Conservation (phyloP, 164 flowering plant genomes). For the Echeveria elegans region DNA sequence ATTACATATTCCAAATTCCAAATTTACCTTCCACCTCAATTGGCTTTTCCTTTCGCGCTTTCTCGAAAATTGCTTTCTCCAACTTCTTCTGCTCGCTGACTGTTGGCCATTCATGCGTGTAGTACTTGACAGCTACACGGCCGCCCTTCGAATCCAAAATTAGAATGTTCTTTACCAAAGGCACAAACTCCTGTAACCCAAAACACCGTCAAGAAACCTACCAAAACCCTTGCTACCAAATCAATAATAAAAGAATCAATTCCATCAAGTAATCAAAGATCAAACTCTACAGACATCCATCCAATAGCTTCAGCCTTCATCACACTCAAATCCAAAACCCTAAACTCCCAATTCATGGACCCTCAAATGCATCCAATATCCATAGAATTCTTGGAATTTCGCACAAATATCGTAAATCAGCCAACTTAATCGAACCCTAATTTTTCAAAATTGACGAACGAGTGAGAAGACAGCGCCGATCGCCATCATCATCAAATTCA, state of each 20-base stretch:
- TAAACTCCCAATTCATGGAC: background rate
- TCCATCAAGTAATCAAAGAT: background rate
- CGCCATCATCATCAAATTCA: background rate
- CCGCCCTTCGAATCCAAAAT: conserved; percentile 59
- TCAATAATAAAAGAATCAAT: background rate
- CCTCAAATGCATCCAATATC: background rate
- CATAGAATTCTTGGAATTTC: background rate
- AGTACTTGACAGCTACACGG: conserved; percentile 57
- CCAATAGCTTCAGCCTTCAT: background rate
- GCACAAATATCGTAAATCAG: background rate
- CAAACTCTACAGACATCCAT: background rate
- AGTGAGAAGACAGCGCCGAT: too few relatives aligned
- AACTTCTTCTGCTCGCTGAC: conserved; percentile 35
- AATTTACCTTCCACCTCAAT: conserved; percentile 36
- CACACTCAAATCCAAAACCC: background rate
- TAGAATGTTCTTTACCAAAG: conserved; percentile 49
- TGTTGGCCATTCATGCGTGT: conserved; percentile 55
- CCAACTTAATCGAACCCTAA: background rate
- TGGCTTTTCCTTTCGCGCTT: conserved; percentile 27
- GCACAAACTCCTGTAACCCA: conserved; percentile 36
- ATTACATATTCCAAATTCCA: conserved; percentile 39
- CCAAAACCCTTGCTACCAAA: too few relatives aligned
- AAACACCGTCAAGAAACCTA: background rate
- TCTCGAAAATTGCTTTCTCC: conserved; percentile 40
- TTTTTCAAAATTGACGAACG: too few relatives aligned